phyloP scores from a whole-genome alignment of 257 asterid genomes.

The Primulina tabacum region DNA sequence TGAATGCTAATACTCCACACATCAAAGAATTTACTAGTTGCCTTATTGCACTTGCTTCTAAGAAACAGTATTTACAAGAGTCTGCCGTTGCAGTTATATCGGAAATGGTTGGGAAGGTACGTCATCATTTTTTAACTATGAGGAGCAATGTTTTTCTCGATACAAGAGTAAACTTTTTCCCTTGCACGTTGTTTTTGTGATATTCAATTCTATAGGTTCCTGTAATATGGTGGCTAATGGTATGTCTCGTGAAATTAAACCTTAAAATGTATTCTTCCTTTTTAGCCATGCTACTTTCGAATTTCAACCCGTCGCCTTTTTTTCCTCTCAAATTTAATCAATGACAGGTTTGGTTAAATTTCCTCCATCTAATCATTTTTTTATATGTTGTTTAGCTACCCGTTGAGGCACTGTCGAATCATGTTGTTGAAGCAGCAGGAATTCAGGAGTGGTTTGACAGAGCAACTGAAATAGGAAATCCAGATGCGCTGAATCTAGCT shows the following conservation, averaged over 20 bases:
- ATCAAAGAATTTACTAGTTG: constrained; percentile 62
- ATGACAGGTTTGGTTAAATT: constrained; percentile 1
- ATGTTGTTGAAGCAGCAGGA: constrained; percentile 81
- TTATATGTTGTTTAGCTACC: constrained; percentile 55
- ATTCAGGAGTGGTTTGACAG: constrained; percentile 79
- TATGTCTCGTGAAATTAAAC: background rate
- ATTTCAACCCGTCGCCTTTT: background rate
- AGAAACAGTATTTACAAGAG: constrained; percentile 89
- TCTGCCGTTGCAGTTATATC: constrained; percentile 72
- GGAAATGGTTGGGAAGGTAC: constrained; percentile 85
- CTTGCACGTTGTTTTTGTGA: background rate
- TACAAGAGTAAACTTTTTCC: background rate
- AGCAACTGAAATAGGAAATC: constrained; percentile 76
- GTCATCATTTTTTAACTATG: background rate
- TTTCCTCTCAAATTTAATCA: background rate
- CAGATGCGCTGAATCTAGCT: constrained; percentile 88
- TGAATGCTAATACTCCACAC: constrained; percentile 43
- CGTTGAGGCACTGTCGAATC: constrained; percentile 49
- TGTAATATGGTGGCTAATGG: background rate
- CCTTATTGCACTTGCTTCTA: constrained; percentile 67
- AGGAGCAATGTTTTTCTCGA: constrained; percentile 8
- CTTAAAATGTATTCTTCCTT: constrained; percentile 5
- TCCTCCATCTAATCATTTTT: constrained; percentile 27
- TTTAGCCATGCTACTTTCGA: background rate
- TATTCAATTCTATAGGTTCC: background rate